phyloP scores from a whole-genome alignment of 2,329 filamentous ascomycete genomes.

The Fusarium sp. region DNA sequence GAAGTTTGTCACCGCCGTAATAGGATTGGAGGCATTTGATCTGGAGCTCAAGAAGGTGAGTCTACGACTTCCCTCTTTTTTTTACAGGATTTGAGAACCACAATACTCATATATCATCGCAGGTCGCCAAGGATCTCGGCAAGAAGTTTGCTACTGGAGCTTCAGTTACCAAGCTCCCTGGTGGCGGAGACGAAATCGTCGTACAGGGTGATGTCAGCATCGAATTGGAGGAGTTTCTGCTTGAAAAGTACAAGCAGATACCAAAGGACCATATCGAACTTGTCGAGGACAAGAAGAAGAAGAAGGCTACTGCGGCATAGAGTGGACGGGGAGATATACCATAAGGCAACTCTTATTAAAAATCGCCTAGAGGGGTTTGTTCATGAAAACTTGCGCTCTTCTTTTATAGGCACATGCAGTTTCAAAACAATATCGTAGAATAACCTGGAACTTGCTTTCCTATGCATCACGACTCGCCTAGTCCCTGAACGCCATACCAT shows the following conservation, averaged over 20 bases:
- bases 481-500: constrained; percentile 39
- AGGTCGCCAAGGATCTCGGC: constrained; percentile 91
- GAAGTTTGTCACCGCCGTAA: constrained; percentile 95
- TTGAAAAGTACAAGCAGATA: constrained; percentile 89
- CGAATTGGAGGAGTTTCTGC: constrained; percentile 90
- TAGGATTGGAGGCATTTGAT: constrained; percentile 89
- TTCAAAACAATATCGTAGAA: constrained; percentile 24
- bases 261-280: constrained; percentile 96
- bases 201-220: constrained; percentile 97
- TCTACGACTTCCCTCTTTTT: neutral
- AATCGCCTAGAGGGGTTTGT: constrained; percentile 29
- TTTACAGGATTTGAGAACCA: neutral
- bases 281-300: constrained; percentile 97
- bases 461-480: constrained; percentile 25
- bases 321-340: constrained; percentile 17
- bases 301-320: constrained; percentile 53
- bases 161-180: constrained; percentile 88
- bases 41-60: constrained; percentile 88
- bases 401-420: constrained; percentile 30
- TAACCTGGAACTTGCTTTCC: constrained; percentile 26
- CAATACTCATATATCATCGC: constrained; percentile 25
- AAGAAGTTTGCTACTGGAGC: constrained; percentile 98
- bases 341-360: constrained; percentile 39
- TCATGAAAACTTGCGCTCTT: constrained; percentile 38
- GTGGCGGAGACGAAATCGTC: constrained; percentile 94